Evolutionary conservation across 257 asterid genomes (phyloP).

Genomic region (Gentiana straminea): DNA sequence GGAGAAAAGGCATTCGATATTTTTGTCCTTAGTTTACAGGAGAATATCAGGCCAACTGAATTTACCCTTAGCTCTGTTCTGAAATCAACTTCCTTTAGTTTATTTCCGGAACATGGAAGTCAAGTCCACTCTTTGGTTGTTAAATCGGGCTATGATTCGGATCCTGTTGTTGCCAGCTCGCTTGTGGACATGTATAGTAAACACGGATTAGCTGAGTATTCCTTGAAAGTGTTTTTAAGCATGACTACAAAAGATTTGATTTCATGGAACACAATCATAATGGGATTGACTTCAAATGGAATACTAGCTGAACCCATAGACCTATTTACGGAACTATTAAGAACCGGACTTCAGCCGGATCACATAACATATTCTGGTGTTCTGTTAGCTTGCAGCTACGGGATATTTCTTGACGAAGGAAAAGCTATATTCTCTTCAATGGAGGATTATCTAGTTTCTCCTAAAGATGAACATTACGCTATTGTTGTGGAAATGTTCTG

Average conservation of each 20-base stretch:
- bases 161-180: conserved; percentile 44
- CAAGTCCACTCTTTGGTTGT: conserved; percentile 52
- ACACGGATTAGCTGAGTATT: conserved; percentile 35
- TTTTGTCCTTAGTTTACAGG: conserved; percentile 31
- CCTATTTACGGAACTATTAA: conserved; percentile 31
- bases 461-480: conserved; percentile 42
- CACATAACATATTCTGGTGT: conserved; percentile 36
- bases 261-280: conserved; percentile 52
- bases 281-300: conserved; percentile 48
- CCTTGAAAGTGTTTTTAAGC: conserved; percentile 23
- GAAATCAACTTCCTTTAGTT: conserved; percentile 28
- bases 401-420: conserved; percentile 44
- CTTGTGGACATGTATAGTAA: conserved; percentile 44
- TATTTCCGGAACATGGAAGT: conserved; percentile 38
- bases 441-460: conserved; percentile 37
- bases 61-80: conserved; percentile 50
- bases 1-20: conserved; percentile 35
- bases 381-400: conserved; percentile 49
- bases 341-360: conserved; percentile 41
- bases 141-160: conserved; percentile 52
- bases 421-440: conserved; percentile 35
- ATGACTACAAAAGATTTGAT: conserved; percentile 46
- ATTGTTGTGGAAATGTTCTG: conserved; percentile 31
- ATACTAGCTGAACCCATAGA: conserved; percentile 31
- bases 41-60: conserved; percentile 46